phyloP scores from a whole-genome alignment of 2,329 filamentous ascomycete genomes.

The Plenodomus tracheiphilus region DNA sequence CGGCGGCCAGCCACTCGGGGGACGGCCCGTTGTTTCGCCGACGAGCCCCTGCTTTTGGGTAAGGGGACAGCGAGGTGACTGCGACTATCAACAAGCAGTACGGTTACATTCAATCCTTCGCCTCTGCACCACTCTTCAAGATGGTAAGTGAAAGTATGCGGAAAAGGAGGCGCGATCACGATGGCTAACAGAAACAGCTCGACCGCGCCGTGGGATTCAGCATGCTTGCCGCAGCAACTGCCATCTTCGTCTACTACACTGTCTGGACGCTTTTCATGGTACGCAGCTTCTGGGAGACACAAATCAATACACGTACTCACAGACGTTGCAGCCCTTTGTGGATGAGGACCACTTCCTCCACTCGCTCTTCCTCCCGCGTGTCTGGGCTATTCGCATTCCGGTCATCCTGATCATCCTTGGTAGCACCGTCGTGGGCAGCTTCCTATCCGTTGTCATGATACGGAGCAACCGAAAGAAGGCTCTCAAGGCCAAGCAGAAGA shows the following conservation, averaged over 20 bases:
- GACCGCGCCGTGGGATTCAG: conserved; percentile 81
- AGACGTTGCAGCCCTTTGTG: conserved; percentile 78
- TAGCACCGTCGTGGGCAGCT: conserved; percentile 91
- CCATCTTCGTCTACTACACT: conserved; percentile 88
- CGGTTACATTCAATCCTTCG: conserved; percentile 21
- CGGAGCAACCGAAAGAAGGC: conserved; percentile 98
- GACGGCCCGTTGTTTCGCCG: conserved; percentile 21
- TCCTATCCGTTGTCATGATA: conserved; percentile 97
- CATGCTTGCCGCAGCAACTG: conserved; percentile 74
- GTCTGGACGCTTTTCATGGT: conserved; percentile 98
- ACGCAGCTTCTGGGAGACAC: conserved; percentile 33
- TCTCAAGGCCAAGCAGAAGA: conserved; percentile 91
- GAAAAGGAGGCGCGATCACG: background rate
- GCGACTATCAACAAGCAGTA: conserved; percentile 10
- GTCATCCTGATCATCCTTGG: conserved; percentile 93
- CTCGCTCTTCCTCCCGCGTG: conserved; percentile 91
- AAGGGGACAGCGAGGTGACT: conserved; percentile 22
- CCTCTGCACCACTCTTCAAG: conserved; percentile 20
- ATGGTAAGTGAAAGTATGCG: conserved; percentile 24
- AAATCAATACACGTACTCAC: conserved; percentile 1
- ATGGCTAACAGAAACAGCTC: conserved; percentile 63
- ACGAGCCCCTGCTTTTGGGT: conserved; percentile 13
- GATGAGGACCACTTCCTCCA: conserved; percentile 92
- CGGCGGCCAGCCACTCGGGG: conserved; percentile 9
- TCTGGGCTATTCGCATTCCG: conserved; percentile 98